Conservation (phyloP, 2,329 filamentous ascomycete species). For the Lachnellula hyalina region DNA sequence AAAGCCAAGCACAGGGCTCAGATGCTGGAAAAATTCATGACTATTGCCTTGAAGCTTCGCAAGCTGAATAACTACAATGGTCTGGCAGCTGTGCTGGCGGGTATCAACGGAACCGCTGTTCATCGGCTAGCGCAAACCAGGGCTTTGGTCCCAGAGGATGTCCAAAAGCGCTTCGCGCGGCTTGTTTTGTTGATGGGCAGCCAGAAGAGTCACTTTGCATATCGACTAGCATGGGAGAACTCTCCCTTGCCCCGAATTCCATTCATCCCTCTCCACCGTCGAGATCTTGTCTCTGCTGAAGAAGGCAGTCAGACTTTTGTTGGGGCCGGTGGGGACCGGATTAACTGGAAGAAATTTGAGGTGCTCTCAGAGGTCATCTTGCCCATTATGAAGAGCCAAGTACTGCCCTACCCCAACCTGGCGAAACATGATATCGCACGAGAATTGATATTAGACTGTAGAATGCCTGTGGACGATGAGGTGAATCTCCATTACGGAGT, state of each 20-base stretch:
- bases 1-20: constrained; percentile 92
- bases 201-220: constrained; percentile 87
- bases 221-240: constrained; percentile 97
- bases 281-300: constrained; percentile 86
- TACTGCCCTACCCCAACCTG: constrained; percentile 71
- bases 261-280: constrained; percentile 82
- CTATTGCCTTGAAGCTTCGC: constrained; percentile 76
- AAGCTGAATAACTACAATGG: constrained; percentile 97
- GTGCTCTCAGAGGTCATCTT: constrained; percentile 89
- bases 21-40: constrained; percentile 95
- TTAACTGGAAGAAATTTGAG: constrained; percentile 99
- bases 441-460: constrained; percentile 74
- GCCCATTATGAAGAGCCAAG: constrained; percentile 87
- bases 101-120: constrained; percentile 82
- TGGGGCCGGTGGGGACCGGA: constrained; percentile 63
- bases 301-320: constrained; percentile 90
- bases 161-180: constrained; percentile 80
- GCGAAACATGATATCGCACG: constrained; percentile 63
- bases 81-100: constrained; percentile 87
- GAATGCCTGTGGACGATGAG: constrained; percentile 81
- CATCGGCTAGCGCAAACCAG: constrained; percentile 78
- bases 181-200: constrained; percentile 89
- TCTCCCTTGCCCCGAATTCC: constrained; percentile 85
- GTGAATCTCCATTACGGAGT: constrained; percentile 45
- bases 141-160: constrained; percentile 63